phyloP scores from a whole-genome alignment of 2,329 filamentous ascomycete species.

The Lasiodiplodia sp. region DNA sequence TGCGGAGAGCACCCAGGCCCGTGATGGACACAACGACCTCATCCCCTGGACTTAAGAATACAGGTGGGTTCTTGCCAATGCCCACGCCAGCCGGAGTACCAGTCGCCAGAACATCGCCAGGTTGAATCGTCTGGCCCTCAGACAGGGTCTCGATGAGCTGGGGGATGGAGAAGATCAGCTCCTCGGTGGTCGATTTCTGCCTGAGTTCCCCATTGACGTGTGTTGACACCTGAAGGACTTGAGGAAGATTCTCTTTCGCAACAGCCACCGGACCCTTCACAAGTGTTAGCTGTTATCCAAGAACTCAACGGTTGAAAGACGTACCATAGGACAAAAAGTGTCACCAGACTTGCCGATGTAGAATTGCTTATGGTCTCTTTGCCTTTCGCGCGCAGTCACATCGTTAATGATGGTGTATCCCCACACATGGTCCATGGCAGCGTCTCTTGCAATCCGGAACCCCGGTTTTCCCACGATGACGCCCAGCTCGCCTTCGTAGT shows the following conservation, averaged over 20 bases:
- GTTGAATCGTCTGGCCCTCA: conserved; percentile 47
- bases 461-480: conserved; percentile 63
- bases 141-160: conserved; percentile 57
- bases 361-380: conserved; percentile 67
- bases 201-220: conserved; percentile 60
- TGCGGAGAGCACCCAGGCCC: conserved; percentile 45
- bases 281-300: not conserved
- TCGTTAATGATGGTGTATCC: conserved; percentile 66
- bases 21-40: conserved; percentile 46
- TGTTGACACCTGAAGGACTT: conserved; percentile 52
- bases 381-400: conserved; percentile 61
- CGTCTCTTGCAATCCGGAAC: conserved; percentile 50
- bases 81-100: conserved; percentile 58
- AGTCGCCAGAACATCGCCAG: conserved; percentile 59
- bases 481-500: conserved; percentile 66
- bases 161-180: conserved; percentile 58
- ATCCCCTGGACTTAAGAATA: conserved; percentile 52
- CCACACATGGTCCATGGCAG: conserved; percentile 62
- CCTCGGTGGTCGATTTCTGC: conserved; percentile 54
- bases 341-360: conserved; percentile 65
- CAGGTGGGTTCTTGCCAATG: conserved; percentile 46
- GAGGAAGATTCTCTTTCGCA: conserved; percentile 53
- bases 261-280: conserved; percentile 59
- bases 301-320: not conserved
- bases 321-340: conserved; percentile 63